Evolutionary conservation across 1,139 yeast species (phyloP).

Genomic region (Diutina pseudorugosa): DNA sequence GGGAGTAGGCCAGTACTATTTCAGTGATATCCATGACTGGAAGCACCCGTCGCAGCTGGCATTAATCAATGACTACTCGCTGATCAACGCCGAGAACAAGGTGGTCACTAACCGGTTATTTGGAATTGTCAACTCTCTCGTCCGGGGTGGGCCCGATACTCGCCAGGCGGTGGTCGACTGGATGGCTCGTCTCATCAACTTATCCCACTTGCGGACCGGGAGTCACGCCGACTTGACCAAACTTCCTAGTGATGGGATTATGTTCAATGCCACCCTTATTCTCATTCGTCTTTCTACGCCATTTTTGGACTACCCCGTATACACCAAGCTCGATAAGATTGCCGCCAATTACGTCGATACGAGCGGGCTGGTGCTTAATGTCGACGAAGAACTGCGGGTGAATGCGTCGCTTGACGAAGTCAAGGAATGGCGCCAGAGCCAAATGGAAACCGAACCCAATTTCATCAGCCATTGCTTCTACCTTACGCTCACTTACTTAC

Average conservation of each 20-base stretch:
- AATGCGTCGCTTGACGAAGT: constrained; percentile 68
- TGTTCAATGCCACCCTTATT: constrained; percentile 63
- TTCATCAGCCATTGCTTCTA: constrained; percentile 86
- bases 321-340: constrained; percentile 60
- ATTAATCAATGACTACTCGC: constrained; percentile 42
- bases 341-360: constrained; percentile 49
- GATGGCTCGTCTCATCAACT: constrained; percentile 61
- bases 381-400: constrained; percentile 73
- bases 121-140: constrained; percentile 55
- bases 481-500: constrained; percentile 64
- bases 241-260: constrained; percentile 69
- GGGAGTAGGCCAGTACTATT: constrained; percentile 29
- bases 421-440: constrained; percentile 34
- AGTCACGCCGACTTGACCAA: constrained; percentile 63
- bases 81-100: constrained; percentile 38
- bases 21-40: constrained; percentile 29
- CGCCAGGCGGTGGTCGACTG: constrained; percentile 52
- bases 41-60: constrained; percentile 23
- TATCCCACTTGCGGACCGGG: constrained; percentile 80
- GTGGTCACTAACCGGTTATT: constrained; percentile 50
- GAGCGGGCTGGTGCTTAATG: constrained; percentile 40
- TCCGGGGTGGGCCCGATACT: constrained; percentile 63
- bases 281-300: constrained; percentile 71
- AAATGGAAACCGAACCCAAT: constrained; percentile 28
- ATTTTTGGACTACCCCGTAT: constrained; percentile 55